These are phyloP conservation scores for Parietaria judaica DNA, from an alignment of 306 rosid species.

Conservation along the genomic window DNA sequence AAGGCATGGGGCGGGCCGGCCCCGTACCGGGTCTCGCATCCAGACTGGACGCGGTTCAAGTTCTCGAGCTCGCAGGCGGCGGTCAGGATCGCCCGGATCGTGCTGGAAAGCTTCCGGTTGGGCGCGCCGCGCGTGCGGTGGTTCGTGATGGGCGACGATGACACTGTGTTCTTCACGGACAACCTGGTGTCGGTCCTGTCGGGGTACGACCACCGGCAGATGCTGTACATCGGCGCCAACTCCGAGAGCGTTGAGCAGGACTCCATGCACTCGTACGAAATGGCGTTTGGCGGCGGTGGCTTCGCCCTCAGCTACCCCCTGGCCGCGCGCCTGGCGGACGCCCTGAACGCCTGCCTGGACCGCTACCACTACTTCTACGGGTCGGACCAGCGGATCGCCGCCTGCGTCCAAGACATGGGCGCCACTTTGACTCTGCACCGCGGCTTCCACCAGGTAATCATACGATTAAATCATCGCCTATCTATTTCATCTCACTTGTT, in stretches of 20 bases:
- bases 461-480: no score
- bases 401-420: constrained; percentile 70
- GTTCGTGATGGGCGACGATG: constrained; percentile 99
- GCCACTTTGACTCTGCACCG: constrained; percentile 58
- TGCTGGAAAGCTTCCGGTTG: constrained; percentile 56
- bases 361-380: constrained; percentile 78
- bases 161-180: constrained; percentile 66
- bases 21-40: constrained; percentile 54
- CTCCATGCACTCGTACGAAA: constrained; percentile 58
- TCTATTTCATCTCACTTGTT: neutral
- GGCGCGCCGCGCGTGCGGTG: constrained; percentile 68
- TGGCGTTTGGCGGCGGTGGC: constrained; percentile 99
- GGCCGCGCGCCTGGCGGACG: constrained; percentile 51
- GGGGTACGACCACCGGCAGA: constrained; percentile 54
- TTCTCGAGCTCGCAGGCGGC: constrained; percentile 53
- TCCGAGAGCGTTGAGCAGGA: constrained; percentile 96
- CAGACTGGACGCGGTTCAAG: constrained; percentile 42
- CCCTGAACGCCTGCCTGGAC: constrained; percentile 68
- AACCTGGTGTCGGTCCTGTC: constrained; percentile 67
- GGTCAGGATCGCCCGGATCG: constrained; percentile 75
- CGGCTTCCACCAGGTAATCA: constrained; percentile 91
- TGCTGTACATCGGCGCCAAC: constrained; percentile 77
- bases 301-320: constrained; percentile 71
- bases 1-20: neutral
- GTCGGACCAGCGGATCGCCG: constrained; percentile 91